Conservation (phyloP, 805 yeast genomes). For the Saccharomycopsis olivae region DNA sequence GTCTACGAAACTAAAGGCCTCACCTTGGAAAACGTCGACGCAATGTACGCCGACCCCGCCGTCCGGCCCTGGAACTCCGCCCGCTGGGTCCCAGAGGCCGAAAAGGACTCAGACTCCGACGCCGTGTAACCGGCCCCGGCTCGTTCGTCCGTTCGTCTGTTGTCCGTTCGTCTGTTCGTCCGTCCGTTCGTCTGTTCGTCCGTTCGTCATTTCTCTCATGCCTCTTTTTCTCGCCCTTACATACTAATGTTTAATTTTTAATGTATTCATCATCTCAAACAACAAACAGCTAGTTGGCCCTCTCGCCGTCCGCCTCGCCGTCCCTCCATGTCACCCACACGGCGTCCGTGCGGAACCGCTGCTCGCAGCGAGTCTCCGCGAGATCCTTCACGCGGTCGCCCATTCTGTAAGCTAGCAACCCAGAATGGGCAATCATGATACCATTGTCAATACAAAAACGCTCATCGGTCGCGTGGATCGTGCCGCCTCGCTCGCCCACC, state of each 20-base stretch:
- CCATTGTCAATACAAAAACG: slow-evolving; percentile 97
- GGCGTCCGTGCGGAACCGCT: slow-evolving; percentile 89
- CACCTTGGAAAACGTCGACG: slow-evolving; percentile 41
- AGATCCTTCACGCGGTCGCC: slow-evolving; percentile 52
- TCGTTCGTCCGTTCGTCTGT: too few relatives aligned
- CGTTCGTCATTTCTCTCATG: too few relatives aligned
- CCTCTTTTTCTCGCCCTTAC: too few relatives aligned
- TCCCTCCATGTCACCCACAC: slow-evolving; percentile 88
- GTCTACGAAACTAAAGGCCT: slow-evolving; percentile 76
- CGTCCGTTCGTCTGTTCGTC: too few relatives aligned
- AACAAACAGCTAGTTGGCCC: too few relatives aligned
- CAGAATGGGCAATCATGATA: slow-evolving; percentile 98
- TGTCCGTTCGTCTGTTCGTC: too few relatives aligned
- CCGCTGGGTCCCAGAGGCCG: not conserved
- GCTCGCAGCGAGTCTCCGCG: slow-evolving; percentile 76
- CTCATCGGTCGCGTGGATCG: slow-evolving; percentile 92
- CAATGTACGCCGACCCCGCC: slow-evolving; percentile 9
- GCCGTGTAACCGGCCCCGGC: too few relatives aligned
- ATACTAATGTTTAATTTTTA: too few relatives aligned
- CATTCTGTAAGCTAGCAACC: slow-evolving; percentile 73
- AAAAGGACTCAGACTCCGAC: too few relatives aligned
- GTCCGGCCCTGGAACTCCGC: slow-evolving; percentile 14
- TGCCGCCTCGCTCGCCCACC: slow-evolving; percentile 84
- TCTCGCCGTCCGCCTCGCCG: slow-evolving; percentile 27
- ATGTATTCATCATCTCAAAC: too few relatives aligned